Evolutionary conservation across 2,329 filamentous ascomycete species (phyloP), one percentile per base, ranked within the genome.

Genomic region (Neopestalotiopsis rosae): DNA sequence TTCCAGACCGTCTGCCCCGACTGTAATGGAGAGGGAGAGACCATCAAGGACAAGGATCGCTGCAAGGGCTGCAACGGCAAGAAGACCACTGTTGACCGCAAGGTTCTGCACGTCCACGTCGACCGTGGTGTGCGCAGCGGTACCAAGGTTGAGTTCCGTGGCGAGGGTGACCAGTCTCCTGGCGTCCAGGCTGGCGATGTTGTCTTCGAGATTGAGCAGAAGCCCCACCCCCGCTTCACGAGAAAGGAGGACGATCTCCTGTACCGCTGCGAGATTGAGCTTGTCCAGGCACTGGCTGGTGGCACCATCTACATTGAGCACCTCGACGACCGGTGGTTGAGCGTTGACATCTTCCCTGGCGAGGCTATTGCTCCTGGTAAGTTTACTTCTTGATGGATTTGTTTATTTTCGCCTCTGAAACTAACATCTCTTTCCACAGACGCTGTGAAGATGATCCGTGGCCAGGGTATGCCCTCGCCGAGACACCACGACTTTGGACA

Each of bases 1-100:
- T 99, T 99, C 90, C 96, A 99, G 88, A 98, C 95, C 38, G 95
- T 98, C 76, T 99, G 96, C 89, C 93, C 95, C 34, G 97, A 99
- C 84, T 99, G 96, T 81, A 95, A 96, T 76, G 97, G 97, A 72
- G 96, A 99, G 83, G 95, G 96, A 70, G 96, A 99, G 86, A 94
- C 92, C 73, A 95, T 99, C 81, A 94, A 94, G 79, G 95, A 98
- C 74, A 97, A 97, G 87, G 96, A 99, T 81, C 92, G 94, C 78
- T 99, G 96, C 92, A 98, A 98, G 90, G 88, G 90, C 79, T 99
- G 96, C 86, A 90, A 88, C 77, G 96, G 95, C 80, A 99, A 98
- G 91, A 99, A 99, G 91, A 99, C 96, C 20, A 87, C 96, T 71
- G 93, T 98, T 71, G 96, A 99, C 86, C 90, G 96, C 77, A 99